These are phyloP conservation scores for Leccinellum albellum DNA, from an alignment of 768 basidiomycete genomes.

Conservation along the genomic window DNA sequence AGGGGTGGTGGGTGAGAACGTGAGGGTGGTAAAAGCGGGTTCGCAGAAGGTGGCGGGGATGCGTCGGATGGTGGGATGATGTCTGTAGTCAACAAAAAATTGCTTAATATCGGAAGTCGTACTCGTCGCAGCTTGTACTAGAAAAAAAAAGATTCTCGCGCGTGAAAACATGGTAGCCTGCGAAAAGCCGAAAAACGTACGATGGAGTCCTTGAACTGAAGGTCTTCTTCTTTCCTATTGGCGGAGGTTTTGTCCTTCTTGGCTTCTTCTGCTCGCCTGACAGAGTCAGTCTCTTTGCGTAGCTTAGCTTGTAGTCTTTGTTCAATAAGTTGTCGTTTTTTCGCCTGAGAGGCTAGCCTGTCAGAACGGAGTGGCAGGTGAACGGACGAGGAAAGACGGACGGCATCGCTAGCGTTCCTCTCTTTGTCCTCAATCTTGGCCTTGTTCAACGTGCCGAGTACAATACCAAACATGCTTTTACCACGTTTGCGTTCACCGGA, in stretches of 20 bases:
- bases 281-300: slow-evolving; percentile 80
- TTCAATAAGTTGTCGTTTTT: slow-evolving; percentile 79
- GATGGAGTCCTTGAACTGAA: slow-evolving; percentile 77
- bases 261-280: slow-evolving; percentile 80
- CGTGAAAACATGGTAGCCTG: neutral
- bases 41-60: slow-evolving; percentile 25
- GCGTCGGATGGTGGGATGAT: slow-evolving; percentile 43
- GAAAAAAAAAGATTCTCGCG: neutral
- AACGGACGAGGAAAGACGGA: slow-evolving; percentile 30
- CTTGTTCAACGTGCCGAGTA: slow-evolving; percentile 80
- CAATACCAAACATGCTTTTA: slow-evolving; percentile 83
- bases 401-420: slow-evolving; percentile 81
- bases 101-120: slow-evolving; percentile 67
- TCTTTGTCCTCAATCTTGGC: slow-evolving; percentile 85
- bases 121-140: slow-evolving; percentile 73
- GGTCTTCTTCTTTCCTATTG: slow-evolving; percentile 77
- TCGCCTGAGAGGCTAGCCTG: slow-evolving; percentile 48
- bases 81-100: slow-evolving; percentile 76
- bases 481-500: slow-evolving; percentile 74
- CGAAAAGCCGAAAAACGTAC: slow-evolving; percentile 40
- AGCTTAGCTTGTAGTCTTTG: slow-evolving; percentile 83
- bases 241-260: slow-evolving; percentile 78
- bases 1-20: slow-evolving; percentile 73
- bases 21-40: slow-evolving; percentile 45
- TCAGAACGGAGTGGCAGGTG: slow-evolving; percentile 6